Conservation (phyloP, 1,284 basidiomycete genomes). For the Cutaneotrichosporon cutaneum region DNA sequence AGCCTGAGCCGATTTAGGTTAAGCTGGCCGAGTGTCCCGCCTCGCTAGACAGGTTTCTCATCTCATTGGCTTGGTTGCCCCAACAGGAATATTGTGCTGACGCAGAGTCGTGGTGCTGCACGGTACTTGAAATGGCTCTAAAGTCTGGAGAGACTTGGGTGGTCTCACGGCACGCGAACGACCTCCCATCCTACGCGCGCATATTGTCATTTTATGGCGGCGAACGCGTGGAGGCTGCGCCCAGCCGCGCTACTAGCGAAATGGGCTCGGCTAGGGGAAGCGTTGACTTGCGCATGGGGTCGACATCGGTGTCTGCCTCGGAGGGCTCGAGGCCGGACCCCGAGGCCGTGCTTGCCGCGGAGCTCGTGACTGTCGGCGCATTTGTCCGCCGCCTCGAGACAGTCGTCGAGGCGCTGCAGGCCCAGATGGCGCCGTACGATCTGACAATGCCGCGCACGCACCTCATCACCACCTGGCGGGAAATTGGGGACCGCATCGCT, state of each 20-base stretch:
- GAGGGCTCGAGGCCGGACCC: neutral
- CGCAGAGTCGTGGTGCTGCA: conserved; percentile 1
- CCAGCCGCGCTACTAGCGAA: neutral
- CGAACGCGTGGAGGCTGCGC: neutral
- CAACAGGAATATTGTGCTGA: neutral
- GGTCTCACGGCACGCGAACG: neutral
- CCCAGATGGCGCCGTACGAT: neutral
- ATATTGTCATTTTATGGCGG: conserved; percentile 2
- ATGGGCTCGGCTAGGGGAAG: neutral
- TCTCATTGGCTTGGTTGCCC: neutral
- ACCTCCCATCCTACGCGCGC: neutral
- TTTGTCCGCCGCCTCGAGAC: neutral
- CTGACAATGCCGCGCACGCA: neutral
- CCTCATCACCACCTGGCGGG: neutral
- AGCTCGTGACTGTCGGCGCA: neutral
- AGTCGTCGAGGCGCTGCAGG: neutral
- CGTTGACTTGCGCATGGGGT: neutral
- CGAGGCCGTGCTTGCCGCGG: neutral
- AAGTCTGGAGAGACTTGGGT: neutral
- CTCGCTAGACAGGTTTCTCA: neutral
- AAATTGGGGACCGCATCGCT: neutral
- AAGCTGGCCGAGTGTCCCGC: neutral
- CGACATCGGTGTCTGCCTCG: neutral
- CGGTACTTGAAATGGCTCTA: conserved; percentile 1
- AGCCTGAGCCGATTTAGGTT: neutral